Evolutionary conservation across 345 rosid genomes (phyloP), one percentile per base, ranked within the genome.

Genomic region (Aethionema arabicum): DNA sequence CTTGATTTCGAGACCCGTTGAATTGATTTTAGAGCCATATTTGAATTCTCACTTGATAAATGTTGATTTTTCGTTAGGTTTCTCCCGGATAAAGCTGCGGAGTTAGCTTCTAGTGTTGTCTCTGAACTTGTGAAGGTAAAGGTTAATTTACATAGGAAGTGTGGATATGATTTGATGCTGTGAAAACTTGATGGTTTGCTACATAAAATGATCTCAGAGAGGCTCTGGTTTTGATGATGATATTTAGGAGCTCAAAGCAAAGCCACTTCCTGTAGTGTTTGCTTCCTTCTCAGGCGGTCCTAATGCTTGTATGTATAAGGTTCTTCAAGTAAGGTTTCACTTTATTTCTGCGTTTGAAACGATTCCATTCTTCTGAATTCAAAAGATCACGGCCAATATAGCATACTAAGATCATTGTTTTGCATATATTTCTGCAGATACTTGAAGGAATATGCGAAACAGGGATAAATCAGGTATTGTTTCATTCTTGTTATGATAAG

Each of bases 231-330:
- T 52, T 42, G 16, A 30, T 65, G 4, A 30, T 63, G 11, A 41
- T 44, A 9, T 58, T 48, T 61, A 89, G 97, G 99, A 85, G 76
- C 79, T 93, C 7, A 93, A 87, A 82, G 58, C 59, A 62, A 78
- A 80, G 68, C 82, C 84, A 50, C 72, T 84, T 72, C 99, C 99
- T 47, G 51, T 87, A 35, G 96, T 87, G 50, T 80, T 93, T 44
- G 88, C 86, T 13, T 82, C 99, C 0, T 93, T 89, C 77, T 93
- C 96, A 14, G 95, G 97, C 37, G 99, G 95, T 65, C 88, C 95
- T 27, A 87, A 84, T 53, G 88, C 99, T 27, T 87, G 97, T 73
- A 84, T 89, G 96, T 87, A 84, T 73, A 89, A 85, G 76, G 84
- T 84, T 75, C 88, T 93, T 73, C 95, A 89, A 91, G 99, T 87